Percentiles rank a stretch among this genome's conserved stretches.
These are phyloP conservation scores for Yamadazyma sp. DNA, from an alignment of 805 yeast genomes.

Conservation along the genomic window DNA sequence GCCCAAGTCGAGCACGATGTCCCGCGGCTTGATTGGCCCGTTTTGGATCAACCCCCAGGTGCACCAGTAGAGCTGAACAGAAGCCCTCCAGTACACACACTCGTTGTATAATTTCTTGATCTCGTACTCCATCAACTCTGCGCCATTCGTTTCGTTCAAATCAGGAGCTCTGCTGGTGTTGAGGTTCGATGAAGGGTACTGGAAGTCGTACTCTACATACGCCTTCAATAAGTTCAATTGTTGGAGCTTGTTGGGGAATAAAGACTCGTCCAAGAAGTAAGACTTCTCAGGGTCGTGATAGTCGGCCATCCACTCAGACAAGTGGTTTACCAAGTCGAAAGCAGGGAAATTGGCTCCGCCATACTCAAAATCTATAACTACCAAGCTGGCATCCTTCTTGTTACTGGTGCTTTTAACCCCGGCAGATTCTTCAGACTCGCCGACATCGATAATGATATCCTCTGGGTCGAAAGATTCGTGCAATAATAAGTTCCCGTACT, in stretches of 20 bases:
- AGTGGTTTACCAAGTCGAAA: conserved; percentile 88
- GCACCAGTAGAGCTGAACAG: conserved; percentile 79
- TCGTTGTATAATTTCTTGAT: conserved; percentile 61
- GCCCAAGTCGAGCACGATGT: conserved; percentile 12
- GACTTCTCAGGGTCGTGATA: conserved; percentile 61
- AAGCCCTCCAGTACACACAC: conserved; percentile 73
- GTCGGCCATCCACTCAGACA: conserved; percentile 96
- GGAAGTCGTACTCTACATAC: conserved; percentile 66
- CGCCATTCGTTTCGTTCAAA: conserved; percentile 14
- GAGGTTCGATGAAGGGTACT: conserved; percentile 34
- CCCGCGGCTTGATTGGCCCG: conserved; percentile 36
- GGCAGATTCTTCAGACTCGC: conserved; percentile 8
- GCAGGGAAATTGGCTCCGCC: conserved; percentile 90
- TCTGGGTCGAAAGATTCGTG: conserved; percentile 53
- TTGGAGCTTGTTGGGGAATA: conserved; percentile 69
- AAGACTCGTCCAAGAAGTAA: conserved; percentile 52
- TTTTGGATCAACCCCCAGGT: conserved; percentile 91
- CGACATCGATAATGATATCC: conserved; percentile 26
- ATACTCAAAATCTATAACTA: conserved; percentile 95
- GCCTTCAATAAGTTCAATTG: conserved; percentile 70
- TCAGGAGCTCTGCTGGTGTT: conserved; percentile 18
- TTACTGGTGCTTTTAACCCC: conserved; percentile 28
- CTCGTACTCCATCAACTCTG: conserved; percentile 38
- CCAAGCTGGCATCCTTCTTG: conserved; percentile 53
- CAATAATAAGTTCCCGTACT: conserved; percentile 87